phyloP scores from a whole-genome alignment of 331 rosid species.

The Stylosanthes scabra region DNA sequence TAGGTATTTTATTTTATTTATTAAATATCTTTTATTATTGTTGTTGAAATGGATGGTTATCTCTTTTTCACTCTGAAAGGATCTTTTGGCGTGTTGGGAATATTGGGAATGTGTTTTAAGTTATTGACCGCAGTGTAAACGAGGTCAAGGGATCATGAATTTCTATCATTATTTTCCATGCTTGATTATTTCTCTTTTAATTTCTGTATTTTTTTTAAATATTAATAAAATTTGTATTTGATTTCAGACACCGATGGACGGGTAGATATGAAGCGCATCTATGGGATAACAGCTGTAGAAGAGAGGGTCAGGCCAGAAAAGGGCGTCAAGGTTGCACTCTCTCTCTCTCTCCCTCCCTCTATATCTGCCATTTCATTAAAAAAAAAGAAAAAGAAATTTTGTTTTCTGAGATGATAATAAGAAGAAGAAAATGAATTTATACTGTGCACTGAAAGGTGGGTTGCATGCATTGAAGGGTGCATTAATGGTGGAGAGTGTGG shows the following conservation, averaged over 20 bases:
- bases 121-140: constrained; percentile 13
- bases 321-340: constrained; percentile 90
- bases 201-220: no score
- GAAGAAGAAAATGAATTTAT: neutral
- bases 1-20: constrained; percentile 48
- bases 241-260: constrained; percentile 93
- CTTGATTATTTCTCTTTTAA: neutral
- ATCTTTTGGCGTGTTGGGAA: constrained; percentile 37
- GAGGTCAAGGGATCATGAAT: constrained; percentile 34
- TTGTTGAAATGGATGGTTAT: constrained; percentile 2
- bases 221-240: neutral
- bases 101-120: constrained; percentile 29
- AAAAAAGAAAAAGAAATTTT: no score
- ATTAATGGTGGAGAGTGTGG: constrained; percentile 37
- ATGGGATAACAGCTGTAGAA: constrained; percentile 99
- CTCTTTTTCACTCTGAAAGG: constrained; percentile 7
- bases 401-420: no score
- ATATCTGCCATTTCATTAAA: neutral
- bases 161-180: neutral
- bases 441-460: constrained; percentile 42
- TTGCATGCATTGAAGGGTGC: constrained; percentile 59
- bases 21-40: neutral
- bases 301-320: constrained; percentile 99
- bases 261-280: constrained; percentile 99
- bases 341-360: neutral